Evolutionary conservation across 306 rosid genomes (phyloP), one percentile per base, ranked within the genome.

Genomic region (Castanopsis chinensis): DNA sequence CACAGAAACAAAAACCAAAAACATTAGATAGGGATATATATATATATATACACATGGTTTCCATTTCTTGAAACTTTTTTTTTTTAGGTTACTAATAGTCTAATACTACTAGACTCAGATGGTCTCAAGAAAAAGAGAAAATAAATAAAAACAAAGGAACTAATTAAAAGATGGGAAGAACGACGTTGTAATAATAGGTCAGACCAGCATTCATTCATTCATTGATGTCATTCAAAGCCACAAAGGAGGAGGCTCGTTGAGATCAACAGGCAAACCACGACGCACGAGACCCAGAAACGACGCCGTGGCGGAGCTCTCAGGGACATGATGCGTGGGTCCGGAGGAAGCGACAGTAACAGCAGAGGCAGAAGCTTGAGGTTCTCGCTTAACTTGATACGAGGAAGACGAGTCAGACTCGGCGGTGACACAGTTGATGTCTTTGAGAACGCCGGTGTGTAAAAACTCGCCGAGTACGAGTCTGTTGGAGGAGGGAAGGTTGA

Each of bases 161-260:
- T 18, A 15, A 18, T 18, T 60, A 51, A 53, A 35, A 25, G 11
- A 15, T 6, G 7, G 1, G 59, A 2, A 72, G 52, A 56, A 27
- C 21, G 2, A 56, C 52, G 37, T 28, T 23, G 76, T 77, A 0
- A 43, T 81, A 71, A 41, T n/a, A 67, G 65, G 74, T 27, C 21
- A 30, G 49, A 19, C 23, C 71, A 17, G 28, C 45, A 4, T 8
- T 41, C 45, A 37, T 37, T 37, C 9, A 0, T 41, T 41, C 11
- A 57, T 45, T n/a, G 5, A 53, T 43, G 17, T 13, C 14, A 13
- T 65, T 87, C 90, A 90, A 1, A 91, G 88, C 99, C 99, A 93
- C 78, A 93, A 35, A 18, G 99, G 99, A 1, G 99, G 99, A 45
- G 99, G 99, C 67, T 93, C 96, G 79, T 95, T 95, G 68, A 95